These are phyloP conservation scores for Cadophora gregata DNA, from an alignment of 2,329 filamentous ascomycete genomes.

Conservation along the genomic window DNA sequence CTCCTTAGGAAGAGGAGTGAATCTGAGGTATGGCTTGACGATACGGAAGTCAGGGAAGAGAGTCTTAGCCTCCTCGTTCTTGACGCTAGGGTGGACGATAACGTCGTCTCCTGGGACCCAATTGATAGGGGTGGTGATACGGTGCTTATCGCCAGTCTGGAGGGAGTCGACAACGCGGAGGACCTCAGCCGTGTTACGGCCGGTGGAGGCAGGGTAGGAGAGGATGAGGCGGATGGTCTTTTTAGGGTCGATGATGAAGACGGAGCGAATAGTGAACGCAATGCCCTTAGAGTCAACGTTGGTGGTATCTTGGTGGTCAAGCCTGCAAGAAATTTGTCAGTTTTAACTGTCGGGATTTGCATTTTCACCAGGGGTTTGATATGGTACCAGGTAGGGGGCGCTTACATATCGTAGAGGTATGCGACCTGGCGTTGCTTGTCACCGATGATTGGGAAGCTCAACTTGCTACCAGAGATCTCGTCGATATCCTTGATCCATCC, in stretches of 20 bases:
- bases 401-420: constrained; percentile 78
- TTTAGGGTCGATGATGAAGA: constrained; percentile 92
- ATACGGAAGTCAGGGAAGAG: constrained; percentile 80
- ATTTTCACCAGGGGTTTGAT: not conserved
- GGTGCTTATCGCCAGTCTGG: constrained; percentile 86
- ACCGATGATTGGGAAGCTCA: constrained; percentile 81
- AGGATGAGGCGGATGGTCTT: constrained; percentile 94
- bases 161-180: constrained; percentile 80
- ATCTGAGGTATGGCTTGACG: constrained; percentile 76
- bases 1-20: constrained; percentile 69
- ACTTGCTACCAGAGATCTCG: constrained; percentile 73
- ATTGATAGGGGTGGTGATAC: constrained; percentile 87
- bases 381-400: constrained; percentile 15
- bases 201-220: constrained; percentile 90
- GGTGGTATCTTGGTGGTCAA: constrained; percentile 81
- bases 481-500: constrained; percentile 91
- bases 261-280: constrained; percentile 92
- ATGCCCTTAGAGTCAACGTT: constrained; percentile 84
- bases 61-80: constrained; percentile 83
- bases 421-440: constrained; percentile 81
- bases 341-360: not conserved
- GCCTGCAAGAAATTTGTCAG: constrained; percentile 50
- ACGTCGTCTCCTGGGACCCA: constrained; percentile 90
- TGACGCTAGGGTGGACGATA: constrained; percentile 84
- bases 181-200: constrained; percentile 81